Conservation (phyloP, 2,329 filamentous ascomycete species). For the Fusarium metavorans region DNA sequence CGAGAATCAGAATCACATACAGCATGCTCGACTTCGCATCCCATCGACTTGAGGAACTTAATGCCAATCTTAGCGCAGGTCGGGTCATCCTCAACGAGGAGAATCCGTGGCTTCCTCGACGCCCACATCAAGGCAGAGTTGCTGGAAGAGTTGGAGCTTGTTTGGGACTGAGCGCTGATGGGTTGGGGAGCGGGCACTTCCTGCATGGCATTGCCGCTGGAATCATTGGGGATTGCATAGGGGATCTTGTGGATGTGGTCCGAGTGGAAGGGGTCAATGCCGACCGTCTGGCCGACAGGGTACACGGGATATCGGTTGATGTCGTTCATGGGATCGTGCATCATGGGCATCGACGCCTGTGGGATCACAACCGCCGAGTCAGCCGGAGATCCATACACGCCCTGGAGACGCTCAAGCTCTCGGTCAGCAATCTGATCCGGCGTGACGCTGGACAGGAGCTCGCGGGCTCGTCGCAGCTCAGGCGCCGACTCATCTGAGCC, state of each 20-base stretch:
- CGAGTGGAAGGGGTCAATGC: constrained; percentile 93
- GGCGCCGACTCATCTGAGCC: constrained; percentile 61
- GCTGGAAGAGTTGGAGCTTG: constrained; percentile 40
- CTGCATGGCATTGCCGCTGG: constrained; percentile 50
- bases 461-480: constrained; percentile 67
- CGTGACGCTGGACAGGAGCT: constrained; percentile 65
- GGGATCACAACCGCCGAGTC: constrained; percentile 62
- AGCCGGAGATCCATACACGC: constrained; percentile 65
- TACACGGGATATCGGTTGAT: constrained; percentile 79
- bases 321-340: constrained; percentile 68
- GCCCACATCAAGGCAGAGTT: constrained; percentile 66
- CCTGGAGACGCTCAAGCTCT: constrained; percentile 67
- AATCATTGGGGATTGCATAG: constrained; percentile 77
- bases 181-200: constrained; percentile 56
- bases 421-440: constrained; percentile 65
- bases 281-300: constrained; percentile 88
- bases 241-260: constrained; percentile 96
- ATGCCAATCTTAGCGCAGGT: constrained; percentile 76
- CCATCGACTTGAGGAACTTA: constrained; percentile 74
- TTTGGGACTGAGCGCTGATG: constrained; percentile 41
- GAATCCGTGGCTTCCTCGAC: constrained; percentile 77
- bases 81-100: constrained; percentile 88
- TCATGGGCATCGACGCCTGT: constrained; percentile 58
- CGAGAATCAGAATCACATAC: constrained; percentile 57
- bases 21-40: constrained; percentile 75